Conservation (phyloP, 1,284 basidiomycete species). For the Cryptococcus sp. region DNA sequence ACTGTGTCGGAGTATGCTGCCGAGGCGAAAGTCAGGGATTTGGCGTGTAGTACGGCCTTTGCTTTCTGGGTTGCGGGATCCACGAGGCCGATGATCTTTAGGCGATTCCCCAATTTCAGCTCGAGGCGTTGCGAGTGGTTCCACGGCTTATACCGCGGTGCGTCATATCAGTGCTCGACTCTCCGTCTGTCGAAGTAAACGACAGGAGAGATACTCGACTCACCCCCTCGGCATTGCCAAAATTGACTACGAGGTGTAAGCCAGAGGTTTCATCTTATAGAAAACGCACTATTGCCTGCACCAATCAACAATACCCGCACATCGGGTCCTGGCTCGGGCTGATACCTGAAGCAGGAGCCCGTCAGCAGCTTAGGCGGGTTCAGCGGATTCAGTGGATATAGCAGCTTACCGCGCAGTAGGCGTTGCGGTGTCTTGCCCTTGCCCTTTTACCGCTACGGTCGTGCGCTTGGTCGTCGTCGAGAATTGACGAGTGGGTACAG, state of each 20-base stretch:
- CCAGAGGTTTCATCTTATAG: too few relatives aligned
- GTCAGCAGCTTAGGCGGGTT: too few relatives aligned
- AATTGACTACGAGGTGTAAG: constrained; percentile 18
- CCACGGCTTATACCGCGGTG: constrained; percentile 10
- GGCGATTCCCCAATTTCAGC: constrained; percentile 85
- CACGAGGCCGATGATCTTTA: constrained; percentile 88
- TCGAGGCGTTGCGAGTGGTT: constrained; percentile 89
- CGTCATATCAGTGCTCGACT: background rate
- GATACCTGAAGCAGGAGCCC: background rate
- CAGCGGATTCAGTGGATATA: too few relatives aligned
- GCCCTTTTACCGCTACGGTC: too few relatives aligned
- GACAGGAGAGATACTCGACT: background rate
- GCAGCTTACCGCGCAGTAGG: too few relatives aligned
- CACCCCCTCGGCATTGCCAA: constrained; percentile 25
- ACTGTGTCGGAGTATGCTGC: constrained; percentile 85
- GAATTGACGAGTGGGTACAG: too few relatives aligned
- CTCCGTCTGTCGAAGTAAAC: too few relatives aligned
- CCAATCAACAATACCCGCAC: constrained; percentile 44
- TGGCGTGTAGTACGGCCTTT: constrained; percentile 72
- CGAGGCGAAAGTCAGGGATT: constrained; percentile 84
- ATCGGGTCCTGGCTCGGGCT: constrained; percentile 13
- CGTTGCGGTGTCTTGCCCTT: too few relatives aligned
- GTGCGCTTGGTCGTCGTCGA: too few relatives aligned
- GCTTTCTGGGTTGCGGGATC: constrained; percentile 83
- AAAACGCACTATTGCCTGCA: constrained; percentile 25